Base-by-base conservation (phyloP, 225 moss, liverwort and hornwort species). In the Sphagnum tenellum region DNA sequence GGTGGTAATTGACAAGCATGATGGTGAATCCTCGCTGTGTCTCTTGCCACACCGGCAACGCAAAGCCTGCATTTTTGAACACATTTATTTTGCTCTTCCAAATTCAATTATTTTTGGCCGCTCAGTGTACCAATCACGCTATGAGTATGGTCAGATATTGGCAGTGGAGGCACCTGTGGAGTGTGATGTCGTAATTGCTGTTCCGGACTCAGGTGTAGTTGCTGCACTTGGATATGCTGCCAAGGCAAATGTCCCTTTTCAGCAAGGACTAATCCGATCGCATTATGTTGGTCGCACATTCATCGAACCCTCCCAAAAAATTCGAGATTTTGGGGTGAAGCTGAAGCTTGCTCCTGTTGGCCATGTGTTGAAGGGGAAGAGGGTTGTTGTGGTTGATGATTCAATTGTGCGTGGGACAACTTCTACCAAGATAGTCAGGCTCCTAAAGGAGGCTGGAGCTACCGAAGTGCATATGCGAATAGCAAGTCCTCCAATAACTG, bases 341-440 rank as follows among this genome's bases (percentile, higher is more conserved):
- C 66, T 96, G 74, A 96, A 96, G 74, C 88, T 96, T 50, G 96
- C 96, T 7, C 92, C 96, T 1, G 96, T 96, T 44, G 81, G 81
- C 4, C 73, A 86, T 5, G 92, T 96, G 5, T 69, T 96, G 8
- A 70, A 81, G 53, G 96, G 92, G 13, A 90, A 86, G 82, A 77
- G 92, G 50, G 92, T 96, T 3, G 96, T 96, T 0, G 96, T 96
- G 58, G 92, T 96, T 55, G 96, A 96, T 51, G 96, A 96, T 56
- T 92, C 92, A n/a, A 92, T 96, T 45, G 96, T 96, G 4, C 81
- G 96, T 47, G 96, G 96, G 46, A 96, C 96, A 45, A 96, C 96
- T 3, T 92, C 92, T 11, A 90, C 90, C 9, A 92, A 96, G 70
- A 96, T 96, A 29, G 96, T 96, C 57, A 84, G 96, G 47, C 82